phyloP scores from a whole-genome alignment of 2,329 filamentous ascomycete genomes.

The Colletotrichum somersetense region DNA sequence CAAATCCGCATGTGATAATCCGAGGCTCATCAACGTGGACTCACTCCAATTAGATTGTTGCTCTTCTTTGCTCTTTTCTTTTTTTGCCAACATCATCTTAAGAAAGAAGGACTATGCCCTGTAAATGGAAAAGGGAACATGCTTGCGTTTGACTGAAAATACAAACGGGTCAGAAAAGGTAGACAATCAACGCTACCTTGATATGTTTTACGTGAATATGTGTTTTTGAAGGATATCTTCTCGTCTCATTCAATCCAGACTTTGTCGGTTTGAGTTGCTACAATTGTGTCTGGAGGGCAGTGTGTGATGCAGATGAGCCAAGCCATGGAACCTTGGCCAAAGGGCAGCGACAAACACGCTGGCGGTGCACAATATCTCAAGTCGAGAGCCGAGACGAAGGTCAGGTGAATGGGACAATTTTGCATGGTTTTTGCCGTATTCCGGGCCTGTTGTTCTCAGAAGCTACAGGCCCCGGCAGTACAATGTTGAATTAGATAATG shows the following conservation, averaged over 20 bases:
- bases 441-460: background rate
- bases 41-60: background rate
- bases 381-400: background rate
- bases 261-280: too few relatives aligned
- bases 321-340: background rate
- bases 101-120: background rate
- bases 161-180: background rate
- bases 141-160: too few relatives aligned
- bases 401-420: too few relatives aligned
- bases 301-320: background rate
- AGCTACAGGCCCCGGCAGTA: slow-evolving; percentile 7
- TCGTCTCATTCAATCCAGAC: background rate
- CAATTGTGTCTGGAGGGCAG: background rate
- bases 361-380: background rate
- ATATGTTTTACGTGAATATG: background rate
- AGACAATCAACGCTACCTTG: background rate
- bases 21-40: background rate
- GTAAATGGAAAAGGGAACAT: too few relatives aligned
- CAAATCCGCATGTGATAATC: background rate
- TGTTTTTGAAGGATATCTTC: background rate
- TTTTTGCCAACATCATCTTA: too few relatives aligned
- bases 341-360: background rate
- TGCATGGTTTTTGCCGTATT: background rate
- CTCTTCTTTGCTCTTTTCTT: too few relatives aligned
- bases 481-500: slow-evolving; percentile 33